phyloP scores from a whole-genome alignment of 371 early-diverging fungal species.

The Coemansia sp. region DNA sequence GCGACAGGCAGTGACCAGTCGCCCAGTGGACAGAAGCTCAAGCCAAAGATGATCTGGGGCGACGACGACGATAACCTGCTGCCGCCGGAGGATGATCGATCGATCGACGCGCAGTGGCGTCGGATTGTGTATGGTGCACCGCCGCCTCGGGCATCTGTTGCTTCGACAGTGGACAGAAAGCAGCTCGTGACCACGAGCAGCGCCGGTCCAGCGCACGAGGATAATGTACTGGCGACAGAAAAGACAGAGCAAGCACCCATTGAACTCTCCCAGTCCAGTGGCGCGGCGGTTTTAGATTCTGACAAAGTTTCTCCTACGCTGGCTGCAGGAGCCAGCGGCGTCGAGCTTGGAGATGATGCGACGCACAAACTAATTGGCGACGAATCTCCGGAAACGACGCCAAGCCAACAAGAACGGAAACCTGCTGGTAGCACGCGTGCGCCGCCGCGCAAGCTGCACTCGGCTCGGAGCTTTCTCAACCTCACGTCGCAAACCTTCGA shows the following conservation, averaged over 20 bases:
- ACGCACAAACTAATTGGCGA: no score
- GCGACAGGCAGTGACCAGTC: slow-evolving; percentile 14
- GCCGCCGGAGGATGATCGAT: slow-evolving; percentile 26
- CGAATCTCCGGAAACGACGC: no score
- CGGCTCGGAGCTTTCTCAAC: slow-evolving; percentile 25
- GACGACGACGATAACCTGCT: slow-evolving; percentile 24
- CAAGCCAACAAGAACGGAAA: neutral
- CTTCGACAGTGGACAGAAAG: neutral
- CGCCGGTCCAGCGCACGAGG: neutral
- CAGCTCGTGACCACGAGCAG: no score
- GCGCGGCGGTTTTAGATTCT: no score
- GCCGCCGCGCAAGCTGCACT: slow-evolving; percentile 23
- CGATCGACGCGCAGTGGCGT: slow-evolving; percentile 47
- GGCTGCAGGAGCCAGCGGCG: no score
- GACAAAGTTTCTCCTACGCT: no score
- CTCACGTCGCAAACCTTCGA: slow-evolving; percentile 31
- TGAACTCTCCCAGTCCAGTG: no score
- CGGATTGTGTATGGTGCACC: slow-evolving; percentile 42
- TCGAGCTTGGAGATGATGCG: no score
- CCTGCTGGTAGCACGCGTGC: slow-evolving; percentile 11
- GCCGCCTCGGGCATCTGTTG: slow-evolving; percentile 17
- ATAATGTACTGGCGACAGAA: neutral
- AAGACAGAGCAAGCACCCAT: neutral
- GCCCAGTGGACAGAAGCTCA: slow-evolving; percentile 22
- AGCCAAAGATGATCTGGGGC: slow-evolving; percentile 28